phyloP scores from a whole-genome alignment of 139 green algal genomes.

The Chlorella sp. region DNA sequence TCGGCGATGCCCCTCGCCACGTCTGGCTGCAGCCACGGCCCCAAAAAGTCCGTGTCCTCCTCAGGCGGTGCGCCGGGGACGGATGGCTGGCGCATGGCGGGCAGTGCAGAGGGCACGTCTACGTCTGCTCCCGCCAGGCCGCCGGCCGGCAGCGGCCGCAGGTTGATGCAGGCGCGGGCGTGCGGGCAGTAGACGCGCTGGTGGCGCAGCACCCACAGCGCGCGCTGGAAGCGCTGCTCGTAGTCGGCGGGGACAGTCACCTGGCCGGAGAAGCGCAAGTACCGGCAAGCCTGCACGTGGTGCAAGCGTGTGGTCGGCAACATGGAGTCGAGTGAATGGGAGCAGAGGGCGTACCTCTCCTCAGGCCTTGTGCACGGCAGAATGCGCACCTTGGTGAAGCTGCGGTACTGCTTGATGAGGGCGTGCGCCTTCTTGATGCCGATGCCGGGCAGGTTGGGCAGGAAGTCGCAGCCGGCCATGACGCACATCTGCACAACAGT shows the following conservation, averaged over 20 bases:
- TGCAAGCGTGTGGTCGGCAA: neutral
- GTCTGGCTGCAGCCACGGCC: conserved; percentile 45
- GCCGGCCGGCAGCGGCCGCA: conserved; percentile 55
- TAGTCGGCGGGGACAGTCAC: conserved; percentile 68
- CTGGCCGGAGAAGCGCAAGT: conserved; percentile 61
- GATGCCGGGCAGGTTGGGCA: conserved; percentile 69
- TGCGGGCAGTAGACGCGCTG: conserved; percentile 74
- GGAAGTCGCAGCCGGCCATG: conserved; percentile 94
- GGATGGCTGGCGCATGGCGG: neutral
- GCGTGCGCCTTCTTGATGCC: conserved; percentile 89
- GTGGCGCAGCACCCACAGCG: conserved; percentile 90
- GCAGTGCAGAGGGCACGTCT: conserved; percentile 47
- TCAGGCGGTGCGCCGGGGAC: neutral
- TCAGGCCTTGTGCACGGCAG: neutral
- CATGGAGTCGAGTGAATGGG: neutral
- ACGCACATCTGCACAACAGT: conserved; percentile 93
- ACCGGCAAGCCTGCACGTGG: conserved; percentile 49
- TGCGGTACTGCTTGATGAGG: conserved; percentile 57
- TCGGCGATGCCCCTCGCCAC: conserved; percentile 59
- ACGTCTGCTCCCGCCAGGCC: conserved; percentile 46
- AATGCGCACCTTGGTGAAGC: conserved; percentile 59
- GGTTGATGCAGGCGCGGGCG: conserved; percentile 43
- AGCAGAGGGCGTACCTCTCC: neutral
- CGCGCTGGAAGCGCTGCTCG: conserved; percentile 73
- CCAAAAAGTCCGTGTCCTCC: conserved; percentile 62